Percentiles rank a stretch among this genome's conserved stretches.
phyloP scores from a whole-genome alignment of 495 filamentous ascomycete genomes.

The Penicillium bialowiezense region DNA sequence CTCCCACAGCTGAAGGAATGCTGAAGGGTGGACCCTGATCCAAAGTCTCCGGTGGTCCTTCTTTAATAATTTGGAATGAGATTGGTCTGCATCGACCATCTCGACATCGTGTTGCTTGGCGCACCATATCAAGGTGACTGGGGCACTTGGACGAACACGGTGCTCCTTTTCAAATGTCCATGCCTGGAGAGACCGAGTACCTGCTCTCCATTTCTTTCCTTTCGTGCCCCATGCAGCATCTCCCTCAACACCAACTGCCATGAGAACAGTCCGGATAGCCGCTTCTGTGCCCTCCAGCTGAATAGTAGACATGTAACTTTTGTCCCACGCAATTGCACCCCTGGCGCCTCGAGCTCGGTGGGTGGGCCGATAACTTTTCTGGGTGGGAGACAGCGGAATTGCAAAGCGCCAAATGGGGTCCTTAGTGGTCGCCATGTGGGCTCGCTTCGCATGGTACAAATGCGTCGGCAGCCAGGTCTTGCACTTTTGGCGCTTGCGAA shows the following conservation, averaged over 20 bases:
- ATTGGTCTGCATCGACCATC: constrained; percentile 28
- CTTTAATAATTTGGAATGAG: constrained; percentile 24
- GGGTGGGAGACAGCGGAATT: constrained; percentile 75
- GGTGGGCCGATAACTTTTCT: constrained; percentile 84
- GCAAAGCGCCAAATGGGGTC: constrained; percentile 87
- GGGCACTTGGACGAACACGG: constrained; percentile 62
- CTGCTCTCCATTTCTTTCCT: constrained; percentile 71
- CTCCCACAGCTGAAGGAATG: constrained; percentile 81
- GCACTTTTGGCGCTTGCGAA: constrained; percentile 77
- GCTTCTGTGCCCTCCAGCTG: constrained; percentile 65
- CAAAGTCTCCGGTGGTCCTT: constrained; percentile 59
- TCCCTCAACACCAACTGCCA: constrained; percentile 54
- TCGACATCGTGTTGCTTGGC: constrained; percentile 34
- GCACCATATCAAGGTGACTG: constrained; percentile 72
- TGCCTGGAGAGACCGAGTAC: constrained; percentile 64
- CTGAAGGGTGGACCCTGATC: constrained; percentile 82
- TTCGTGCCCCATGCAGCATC: constrained; percentile 57
- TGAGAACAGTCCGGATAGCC: constrained; percentile 63
- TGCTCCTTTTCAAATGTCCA: constrained; percentile 62
- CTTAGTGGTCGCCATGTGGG: constrained; percentile 75
- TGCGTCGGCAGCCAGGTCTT: constrained; percentile 97
- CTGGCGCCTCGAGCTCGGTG: constrained; percentile 73
- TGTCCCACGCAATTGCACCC: constrained; percentile 82
- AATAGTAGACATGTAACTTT: constrained; percentile 90
- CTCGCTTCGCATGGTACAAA: constrained; percentile 88